Evolutionary conservation across 2,329 filamentous ascomycete genomes (phyloP).

Genomic region (Talaromyces albobiverticillius): DNA sequence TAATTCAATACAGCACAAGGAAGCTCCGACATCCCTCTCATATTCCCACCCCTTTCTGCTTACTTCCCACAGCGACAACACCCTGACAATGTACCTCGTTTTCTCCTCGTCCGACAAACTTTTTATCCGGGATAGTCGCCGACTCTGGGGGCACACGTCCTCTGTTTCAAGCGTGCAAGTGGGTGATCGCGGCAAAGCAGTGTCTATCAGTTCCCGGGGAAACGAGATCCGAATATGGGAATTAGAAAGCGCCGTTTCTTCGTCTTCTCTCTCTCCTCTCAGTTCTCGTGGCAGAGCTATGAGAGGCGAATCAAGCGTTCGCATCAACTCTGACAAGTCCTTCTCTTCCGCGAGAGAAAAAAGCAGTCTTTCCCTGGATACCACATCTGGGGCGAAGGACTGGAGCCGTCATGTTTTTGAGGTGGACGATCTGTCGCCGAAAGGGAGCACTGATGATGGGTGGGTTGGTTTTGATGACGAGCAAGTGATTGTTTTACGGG

Average conservation of each 20-base stretch:
- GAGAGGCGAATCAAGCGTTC: constrained; percentile 53
- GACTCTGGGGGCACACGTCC: constrained; percentile 89
- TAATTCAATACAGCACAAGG: constrained; percentile 33
- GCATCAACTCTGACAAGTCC: constrained; percentile 45
- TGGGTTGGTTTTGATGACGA: constrained; percentile 91
- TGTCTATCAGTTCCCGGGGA: constrained; percentile 80
- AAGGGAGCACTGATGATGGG: constrained; percentile 47
- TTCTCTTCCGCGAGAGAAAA: constrained; percentile 3
- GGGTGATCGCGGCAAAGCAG: constrained; percentile 78
- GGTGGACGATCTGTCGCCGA: constrained; percentile 35
- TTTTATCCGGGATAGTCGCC: constrained; percentile 67
- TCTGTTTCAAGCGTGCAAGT: constrained; percentile 84
- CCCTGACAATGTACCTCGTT: constrained; percentile 76
- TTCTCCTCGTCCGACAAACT: constrained; percentile 66
- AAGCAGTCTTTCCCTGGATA: constrained; percentile 10
- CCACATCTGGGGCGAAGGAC: constrained; percentile 23
- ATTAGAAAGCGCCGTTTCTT: constrained; percentile 67
- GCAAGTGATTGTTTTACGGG: constrained; percentile 81
- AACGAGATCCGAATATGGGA: constrained; percentile 85
- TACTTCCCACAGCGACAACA: constrained; percentile 82
- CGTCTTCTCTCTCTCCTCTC: constrained; percentile 23
- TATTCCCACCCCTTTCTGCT: constrained; percentile 84
- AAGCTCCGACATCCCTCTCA: constrained; percentile 62
- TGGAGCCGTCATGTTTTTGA: constrained; percentile 27
- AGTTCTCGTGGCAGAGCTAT: constrained; percentile 41